Percentiles rank a stretch among this genome's conserved stretches.
Conservation (phyloP, 257 asterid species). For the Fraxinus americana region DNA sequence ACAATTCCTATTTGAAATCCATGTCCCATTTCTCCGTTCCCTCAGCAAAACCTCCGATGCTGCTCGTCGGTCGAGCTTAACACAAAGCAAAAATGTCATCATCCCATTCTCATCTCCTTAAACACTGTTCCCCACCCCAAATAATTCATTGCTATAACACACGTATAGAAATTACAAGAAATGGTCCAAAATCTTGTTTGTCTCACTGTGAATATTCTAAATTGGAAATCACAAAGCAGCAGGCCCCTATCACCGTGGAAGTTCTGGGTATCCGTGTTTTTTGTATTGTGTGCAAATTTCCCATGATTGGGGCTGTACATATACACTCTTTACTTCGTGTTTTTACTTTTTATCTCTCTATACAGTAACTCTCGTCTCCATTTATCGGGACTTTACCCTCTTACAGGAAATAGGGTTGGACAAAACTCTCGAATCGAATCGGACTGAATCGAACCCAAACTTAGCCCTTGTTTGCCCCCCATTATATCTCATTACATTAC, state of each 20-base stretch:
- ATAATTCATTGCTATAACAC: background rate
- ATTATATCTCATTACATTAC: too few species aligned
- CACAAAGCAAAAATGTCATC: background rate
- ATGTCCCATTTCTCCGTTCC: too few species aligned
- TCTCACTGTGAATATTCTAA: background rate
- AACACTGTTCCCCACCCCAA: conserved; percentile 25
- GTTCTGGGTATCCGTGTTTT: conserved; percentile 44
- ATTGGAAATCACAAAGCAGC: background rate
- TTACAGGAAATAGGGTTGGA: background rate
- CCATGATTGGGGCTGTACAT: conserved; percentile 31
- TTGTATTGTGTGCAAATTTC: conserved; percentile 47
- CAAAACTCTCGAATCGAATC: too few species aligned
- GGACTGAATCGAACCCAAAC: too few species aligned
- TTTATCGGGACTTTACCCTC: background rate
- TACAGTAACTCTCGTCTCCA: background rate
- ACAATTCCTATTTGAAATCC: too few species aligned
- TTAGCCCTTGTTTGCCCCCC: too few species aligned
- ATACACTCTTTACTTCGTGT: background rate
- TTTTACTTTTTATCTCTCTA: background rate
- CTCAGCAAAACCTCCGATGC: too few species aligned
- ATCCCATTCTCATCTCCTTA: conserved; percentile 23
- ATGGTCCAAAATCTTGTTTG: background rate
- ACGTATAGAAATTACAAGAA: background rate
- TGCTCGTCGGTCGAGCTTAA: background rate
- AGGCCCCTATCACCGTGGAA: conserved; percentile 5